Base-by-base conservation (phyloP, 345 rosid species). In the Eutrema japonicum region DNA sequence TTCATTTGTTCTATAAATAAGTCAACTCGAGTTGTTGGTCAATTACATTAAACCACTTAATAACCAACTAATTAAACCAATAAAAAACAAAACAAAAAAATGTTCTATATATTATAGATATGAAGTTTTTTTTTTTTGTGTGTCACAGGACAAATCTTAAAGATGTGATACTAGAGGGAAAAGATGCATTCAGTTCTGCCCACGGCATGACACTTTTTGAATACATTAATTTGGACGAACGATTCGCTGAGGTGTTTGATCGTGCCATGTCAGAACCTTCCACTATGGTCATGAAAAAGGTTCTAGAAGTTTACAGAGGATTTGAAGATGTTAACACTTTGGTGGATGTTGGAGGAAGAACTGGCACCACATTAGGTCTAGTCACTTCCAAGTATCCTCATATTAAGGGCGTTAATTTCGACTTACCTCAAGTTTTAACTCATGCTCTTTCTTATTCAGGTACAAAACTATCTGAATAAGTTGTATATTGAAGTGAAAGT, bases 331-430 rank as follows among this genome's bases (percentile, higher is more conserved):
- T 88, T 8, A 47, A 35, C 2, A 70, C 77, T 5, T 27, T 88
- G 10, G 95, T 87, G 0, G 94, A 91, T 66, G 88, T 88, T 0
- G 94, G 92, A 26, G 95, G 96, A 1, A 86, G 89, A 27, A 73
- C 49, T 42, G 95, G 95, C 5, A 75, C 85, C 8, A 59, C 73
- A 2, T 64, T 87, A 8, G 67, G 49, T 55, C 64, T 81, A 29
- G 78, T 89, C 12, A 70, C 84, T 18, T 82, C 89, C 26, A 82
- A 78, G 58, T 81, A 84, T 59, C 88, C 88, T 43, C 66, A 77
- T 1, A 81, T 85, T 0, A 78, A 72, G 13, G 91, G 83, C 18
- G 77, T 86, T 7, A 83, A 89, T 71, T 81, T 78, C 38, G 88
- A 86, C 43, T 48, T 85, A 50, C 40, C 68, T 41, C 58, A 81